A percentile compares a stretch with the other conserved stretches of the same genome.
Conservation (phyloP, 768 basidiomycete genomes). For the Suillus spraguei region DNA sequence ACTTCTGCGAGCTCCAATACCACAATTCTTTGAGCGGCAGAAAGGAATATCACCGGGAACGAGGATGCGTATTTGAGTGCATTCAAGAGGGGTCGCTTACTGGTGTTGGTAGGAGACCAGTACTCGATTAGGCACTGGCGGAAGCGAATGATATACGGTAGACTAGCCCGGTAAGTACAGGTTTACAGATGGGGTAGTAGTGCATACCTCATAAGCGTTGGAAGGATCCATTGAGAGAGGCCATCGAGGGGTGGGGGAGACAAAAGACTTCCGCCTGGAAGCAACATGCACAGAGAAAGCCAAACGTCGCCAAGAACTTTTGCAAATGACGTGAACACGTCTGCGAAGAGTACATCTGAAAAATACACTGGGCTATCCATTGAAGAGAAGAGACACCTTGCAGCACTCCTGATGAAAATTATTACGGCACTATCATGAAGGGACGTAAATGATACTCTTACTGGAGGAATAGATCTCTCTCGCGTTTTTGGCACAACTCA, state of each 20-base stretch:
- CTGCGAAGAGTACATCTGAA: constrained; percentile 91
- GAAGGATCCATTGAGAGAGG: constrained; percentile 74
- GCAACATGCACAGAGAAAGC: constrained; percentile 86
- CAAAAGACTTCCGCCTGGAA: constrained; percentile 78
- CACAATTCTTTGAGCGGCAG: constrained; percentile 81
- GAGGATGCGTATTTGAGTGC: constrained; percentile 96
- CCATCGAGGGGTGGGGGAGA: constrained; percentile 62
- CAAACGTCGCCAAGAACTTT: constrained; percentile 96
- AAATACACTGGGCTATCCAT: constrained; percentile 71
- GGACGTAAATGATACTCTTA: constrained; percentile 43
- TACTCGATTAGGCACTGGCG: constrained; percentile 95
- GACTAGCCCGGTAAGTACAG: constrained; percentile 36
- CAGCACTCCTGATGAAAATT: constrained; percentile 54
- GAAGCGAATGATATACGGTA: constrained; percentile 90
- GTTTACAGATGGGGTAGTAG: not conserved
- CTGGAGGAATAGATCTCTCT: constrained; percentile 80
- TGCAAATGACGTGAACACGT: constrained; percentile 95
- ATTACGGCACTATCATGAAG: not conserved
- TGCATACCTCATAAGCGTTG: constrained; percentile 83
- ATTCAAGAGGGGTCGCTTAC: constrained; percentile 79
- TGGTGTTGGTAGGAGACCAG: constrained; percentile 59
- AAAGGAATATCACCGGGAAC: constrained; percentile 94
- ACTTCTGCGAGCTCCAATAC: constrained; percentile 56
- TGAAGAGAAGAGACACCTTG: constrained; percentile 74
- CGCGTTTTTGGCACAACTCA: constrained; percentile 63